Base-by-base conservation (phyloP, 1,284 basidiomycete genomes). In the Trichosporon asahii region DNA sequence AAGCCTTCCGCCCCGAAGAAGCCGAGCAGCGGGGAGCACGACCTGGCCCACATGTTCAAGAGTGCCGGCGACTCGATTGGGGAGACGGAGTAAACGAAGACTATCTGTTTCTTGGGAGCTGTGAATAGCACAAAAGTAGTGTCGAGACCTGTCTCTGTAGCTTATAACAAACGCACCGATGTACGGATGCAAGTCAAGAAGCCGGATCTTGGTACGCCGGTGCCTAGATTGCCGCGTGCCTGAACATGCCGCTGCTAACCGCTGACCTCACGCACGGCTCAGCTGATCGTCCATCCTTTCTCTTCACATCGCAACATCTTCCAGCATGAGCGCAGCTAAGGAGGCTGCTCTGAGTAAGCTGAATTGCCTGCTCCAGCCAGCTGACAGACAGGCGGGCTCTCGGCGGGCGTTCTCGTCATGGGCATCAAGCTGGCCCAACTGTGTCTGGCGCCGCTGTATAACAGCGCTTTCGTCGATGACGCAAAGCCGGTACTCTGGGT, bases 1-100 rank as follows among this genome's bases (percentile, higher is more conserved):
- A 27, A 44, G 12, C 5, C 21, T 1, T 23, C 29, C 8, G 23
- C 31, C 5, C 31, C 33, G 7, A 15, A 57, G 7, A 25, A n/a
- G 15, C 33, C 53, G 14, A 31, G 46, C 53, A 23, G 23, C 3
- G n/a, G 21, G 21, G 31, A 53, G 66, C 46, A 55, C 25, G 53
- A 35, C 66, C 31, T 33, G 14, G 49, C 49, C n/a, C 15, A 31
- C 6, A 61, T 61, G 57, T 61, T 61, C 57, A 61, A 61, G 57
- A 31, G 27, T 5, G 57, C 29, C 2, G 57, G 57, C 4, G 29
- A 29, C 6, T 61, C 57, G 8, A 7, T 31, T 2, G 57, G 57
- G 1, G 57, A 61, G 57, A 61, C 57, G 15, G 57, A 61, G 29
- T 61, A 61, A 31, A 53, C 21, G n/a, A 18, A 12, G 21, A 53